These are phyloP conservation scores for Penicillium verrucosum DNA, from an alignment of 2,329 filamentous ascomycete genomes.

Conservation along the genomic window DNA sequence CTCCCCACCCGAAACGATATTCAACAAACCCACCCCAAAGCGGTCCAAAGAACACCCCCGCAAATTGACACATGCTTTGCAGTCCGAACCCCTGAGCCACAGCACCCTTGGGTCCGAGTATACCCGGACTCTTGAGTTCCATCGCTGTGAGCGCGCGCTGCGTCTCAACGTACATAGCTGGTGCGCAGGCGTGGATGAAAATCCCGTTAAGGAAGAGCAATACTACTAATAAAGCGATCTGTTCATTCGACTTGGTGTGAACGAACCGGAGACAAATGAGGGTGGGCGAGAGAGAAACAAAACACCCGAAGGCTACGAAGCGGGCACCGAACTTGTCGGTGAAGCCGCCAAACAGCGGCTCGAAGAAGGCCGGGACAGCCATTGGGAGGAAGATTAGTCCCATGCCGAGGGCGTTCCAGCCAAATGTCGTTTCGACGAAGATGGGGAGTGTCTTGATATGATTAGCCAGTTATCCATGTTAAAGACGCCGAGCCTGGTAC, in stretches of 20 bases:
- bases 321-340: slow-evolving; percentile 60
- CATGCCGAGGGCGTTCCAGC: slow-evolving; percentile 56
- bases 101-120: slow-evolving; percentile 56
- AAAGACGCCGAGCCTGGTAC: slow-evolving; percentile 11
- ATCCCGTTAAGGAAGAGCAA: slow-evolving; percentile 61
- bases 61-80: slow-evolving; percentile 61
- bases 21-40: slow-evolving; percentile 50
- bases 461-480: background rate
- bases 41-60: slow-evolving; percentile 59
- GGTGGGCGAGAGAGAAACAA: slow-evolving; percentile 56
- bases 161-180: slow-evolving; percentile 70
- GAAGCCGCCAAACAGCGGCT: slow-evolving; percentile 55
- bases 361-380: slow-evolving; percentile 59
- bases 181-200: slow-evolving; percentile 56
- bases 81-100: slow-evolving; percentile 66
- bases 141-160: slow-evolving; percentile 51
- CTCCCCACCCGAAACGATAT: slow-evolving; percentile 33
- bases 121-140: slow-evolving; percentile 62
- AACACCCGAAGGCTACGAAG: slow-evolving; percentile 55
- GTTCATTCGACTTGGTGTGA: slow-evolving; percentile 50
- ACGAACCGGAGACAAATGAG: slow-evolving; percentile 66
- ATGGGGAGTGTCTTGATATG: slow-evolving; percentile 45
- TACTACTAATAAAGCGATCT: slow-evolving; percentile 64
- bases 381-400: slow-evolving; percentile 59
- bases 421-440: slow-evolving; percentile 53